phyloP scores from a whole-genome alignment of 2,329 filamentous ascomycete species.

The Xylariaceae sp. region DNA sequence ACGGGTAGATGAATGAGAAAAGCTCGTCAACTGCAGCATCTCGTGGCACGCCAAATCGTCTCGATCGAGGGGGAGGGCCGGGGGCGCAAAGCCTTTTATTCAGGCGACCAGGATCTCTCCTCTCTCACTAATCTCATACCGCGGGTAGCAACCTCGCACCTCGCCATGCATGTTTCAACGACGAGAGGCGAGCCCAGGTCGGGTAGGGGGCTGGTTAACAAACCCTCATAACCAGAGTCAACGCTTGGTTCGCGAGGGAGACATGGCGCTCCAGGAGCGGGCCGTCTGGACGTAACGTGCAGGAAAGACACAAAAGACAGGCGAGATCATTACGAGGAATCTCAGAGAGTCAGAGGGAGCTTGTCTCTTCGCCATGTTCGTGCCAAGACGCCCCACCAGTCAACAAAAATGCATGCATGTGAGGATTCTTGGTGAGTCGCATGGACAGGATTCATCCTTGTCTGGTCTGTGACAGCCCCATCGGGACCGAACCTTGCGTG shows the following conservation, averaged over 20 bases:
- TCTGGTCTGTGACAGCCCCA: conserved; percentile 1
- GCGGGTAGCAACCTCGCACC: conserved; percentile 22
- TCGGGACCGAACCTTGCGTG: conserved; percentile 18
- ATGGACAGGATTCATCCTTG: not conserved
- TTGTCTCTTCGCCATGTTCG: not conserved
- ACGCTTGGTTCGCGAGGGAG: not conserved
- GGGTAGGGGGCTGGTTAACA: conserved; percentile 17
- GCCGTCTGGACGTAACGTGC: not conserved
- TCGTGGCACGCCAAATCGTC: conserved; percentile 13
- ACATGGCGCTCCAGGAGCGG: not conserved
- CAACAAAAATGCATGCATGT: not conserved
- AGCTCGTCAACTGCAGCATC: conserved; percentile 14
- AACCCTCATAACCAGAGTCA: conserved; percentile 12
- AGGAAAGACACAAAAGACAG: not conserved
- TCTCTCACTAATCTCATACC: conserved; percentile 12
- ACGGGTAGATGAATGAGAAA: conserved; percentile 15
- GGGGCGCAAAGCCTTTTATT: conserved; percentile 8
- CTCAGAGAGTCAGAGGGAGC: not conserved
- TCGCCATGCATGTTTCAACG: conserved; percentile 18
- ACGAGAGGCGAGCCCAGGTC: conserved; percentile 11
- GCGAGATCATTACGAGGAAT: not conserved
- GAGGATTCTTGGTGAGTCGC: conserved; percentile 1
- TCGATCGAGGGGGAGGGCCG: conserved; percentile 7
- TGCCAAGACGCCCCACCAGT: not conserved
- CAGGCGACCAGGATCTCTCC: conserved; percentile 4